Base-by-base conservation (phyloP, 352 stramenopile species). In the Phytophthora lateralis region DNA sequence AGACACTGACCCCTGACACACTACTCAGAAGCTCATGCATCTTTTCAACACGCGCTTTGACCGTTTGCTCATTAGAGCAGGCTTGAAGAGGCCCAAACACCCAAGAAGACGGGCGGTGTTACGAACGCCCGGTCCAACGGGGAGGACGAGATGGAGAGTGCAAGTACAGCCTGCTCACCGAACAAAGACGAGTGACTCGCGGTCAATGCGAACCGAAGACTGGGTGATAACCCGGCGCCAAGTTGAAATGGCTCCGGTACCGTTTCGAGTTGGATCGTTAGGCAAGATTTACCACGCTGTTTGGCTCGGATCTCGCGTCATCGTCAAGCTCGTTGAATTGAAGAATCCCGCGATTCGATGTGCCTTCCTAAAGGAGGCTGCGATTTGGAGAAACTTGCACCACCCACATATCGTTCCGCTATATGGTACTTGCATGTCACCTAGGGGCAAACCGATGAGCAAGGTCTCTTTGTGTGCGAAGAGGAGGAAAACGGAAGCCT, bases 381-480 rank as follows among this genome's bases (percentile, higher is more conserved):
- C 81, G 5, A 75, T 91, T 4, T 97, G 97, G 89, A 95, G 93
- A 55, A 81, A 82, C 20, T 63, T 98, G 5, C 63, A 77, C 14
- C 90, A 98, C 67, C 77, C 73, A 10, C 95, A 96, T 65, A 67
- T 98, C 26, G 78, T 98, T 3, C 66, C 76, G 24, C 80, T 98
- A 60, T 65, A 64, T 29, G 69, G 73, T 29, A 66, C 55, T 1
- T 72, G 58, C 35, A 17, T 64, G 3, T 46, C 37, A 15, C 29
- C 30, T 21, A 34, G 27, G 48, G 52, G 17, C 20, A 65, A 60
- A 27, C 32, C 35, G 29, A 55, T 12, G 14, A 61, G 14, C 37
- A 54, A 15, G 39, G 47, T 3, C 35, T 67, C 24, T 58, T 68
- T 38, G 34, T 68, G 44, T 68, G 60, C n/a, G 38, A 58, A 17